These are phyloP conservation scores for Sinapis alba DNA, from an alignment of 441 rosid species.

Conservation along the genomic window DNA sequence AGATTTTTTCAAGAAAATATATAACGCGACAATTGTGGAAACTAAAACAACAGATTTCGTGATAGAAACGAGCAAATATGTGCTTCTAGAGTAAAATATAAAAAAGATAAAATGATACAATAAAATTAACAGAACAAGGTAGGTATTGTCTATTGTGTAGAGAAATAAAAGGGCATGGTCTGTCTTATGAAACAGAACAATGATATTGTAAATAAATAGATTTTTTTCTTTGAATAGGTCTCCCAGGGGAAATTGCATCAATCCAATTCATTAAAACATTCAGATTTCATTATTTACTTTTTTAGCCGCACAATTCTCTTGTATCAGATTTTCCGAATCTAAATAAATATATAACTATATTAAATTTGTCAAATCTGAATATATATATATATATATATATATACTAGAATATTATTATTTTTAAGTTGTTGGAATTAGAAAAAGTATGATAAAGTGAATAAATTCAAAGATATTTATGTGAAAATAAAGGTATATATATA, in stretches of 20 bases:
- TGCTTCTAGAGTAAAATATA: neutral
- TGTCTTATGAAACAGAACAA: too few species aligned
- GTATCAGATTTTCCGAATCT: neutral
- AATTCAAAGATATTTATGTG: slow-evolving; percentile 2
- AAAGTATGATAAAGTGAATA: neutral
- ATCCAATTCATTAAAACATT: neutral
- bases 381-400: neutral
- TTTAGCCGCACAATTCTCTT: neutral
- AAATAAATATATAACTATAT: neutral
- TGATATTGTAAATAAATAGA: neutral
- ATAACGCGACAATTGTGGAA: too few species aligned
- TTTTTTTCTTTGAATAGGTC: neutral
- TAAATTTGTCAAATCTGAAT: neutral
- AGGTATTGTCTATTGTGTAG: neutral
- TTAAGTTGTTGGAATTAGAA: neutral
- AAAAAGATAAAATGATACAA: too few species aligned
- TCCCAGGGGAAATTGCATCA: neutral
- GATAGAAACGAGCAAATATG: too few species aligned
- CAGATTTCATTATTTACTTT: neutral
- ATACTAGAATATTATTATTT: neutral
- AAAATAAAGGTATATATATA: neutral
- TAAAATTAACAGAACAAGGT: too few species aligned
- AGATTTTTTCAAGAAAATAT: neutral
- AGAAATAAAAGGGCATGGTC: neutral
- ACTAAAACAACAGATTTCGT: too few species aligned